These are phyloP conservation scores for Termitomyces sp. DNA, from an alignment of 768 basidiomycete genomes.

Conservation along the genomic window DNA sequence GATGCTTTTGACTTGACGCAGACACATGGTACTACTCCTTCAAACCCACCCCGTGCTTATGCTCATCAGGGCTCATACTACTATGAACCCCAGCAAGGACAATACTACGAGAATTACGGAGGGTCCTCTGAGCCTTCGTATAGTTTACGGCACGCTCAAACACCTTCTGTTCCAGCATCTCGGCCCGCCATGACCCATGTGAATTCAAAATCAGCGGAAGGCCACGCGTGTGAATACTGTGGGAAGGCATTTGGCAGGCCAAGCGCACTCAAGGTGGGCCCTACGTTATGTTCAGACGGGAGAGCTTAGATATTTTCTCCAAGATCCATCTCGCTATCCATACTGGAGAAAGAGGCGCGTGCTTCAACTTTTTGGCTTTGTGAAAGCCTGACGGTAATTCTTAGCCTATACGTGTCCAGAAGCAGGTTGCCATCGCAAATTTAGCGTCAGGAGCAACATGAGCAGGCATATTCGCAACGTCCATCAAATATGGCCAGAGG, in stretches of 20 bases:
- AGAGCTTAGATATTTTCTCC: not conserved
- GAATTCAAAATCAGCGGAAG: slow-evolving; percentile 9
- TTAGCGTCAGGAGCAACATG: slow-evolving; percentile 69
- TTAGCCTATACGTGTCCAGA: slow-evolving; percentile 56
- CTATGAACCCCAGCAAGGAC: not conserved
- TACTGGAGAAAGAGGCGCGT: slow-evolving; percentile 19
- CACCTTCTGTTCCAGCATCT: slow-evolving; percentile 1
- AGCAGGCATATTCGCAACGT: slow-evolving; percentile 51
- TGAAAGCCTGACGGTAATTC: slow-evolving; percentile 2
- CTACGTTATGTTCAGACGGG: not conserved
- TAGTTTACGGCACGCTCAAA: not conserved
- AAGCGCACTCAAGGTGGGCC: slow-evolving; percentile 18
- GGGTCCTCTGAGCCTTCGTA: slow-evolving; percentile 1
- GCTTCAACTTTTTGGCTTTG: not conserved
- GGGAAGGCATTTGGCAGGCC: slow-evolving; percentile 19
- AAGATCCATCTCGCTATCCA: slow-evolving; percentile 20
- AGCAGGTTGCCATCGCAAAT: slow-evolving; percentile 59
- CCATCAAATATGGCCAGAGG: slow-evolving; percentile 18
- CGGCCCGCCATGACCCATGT: slow-evolving; percentile 1
- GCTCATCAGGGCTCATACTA: not conserved
- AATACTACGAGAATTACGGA: slow-evolving; percentile 1
- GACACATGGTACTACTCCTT: slow-evolving; percentile 4
- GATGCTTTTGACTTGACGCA: not conserved
- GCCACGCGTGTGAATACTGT: slow-evolving; percentile 17
- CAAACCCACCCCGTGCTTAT: not conserved